These are phyloP conservation scores for Eutrema heterophyllum DNA, from an alignment of 345 rosid species.

Conservation along the genomic window DNA sequence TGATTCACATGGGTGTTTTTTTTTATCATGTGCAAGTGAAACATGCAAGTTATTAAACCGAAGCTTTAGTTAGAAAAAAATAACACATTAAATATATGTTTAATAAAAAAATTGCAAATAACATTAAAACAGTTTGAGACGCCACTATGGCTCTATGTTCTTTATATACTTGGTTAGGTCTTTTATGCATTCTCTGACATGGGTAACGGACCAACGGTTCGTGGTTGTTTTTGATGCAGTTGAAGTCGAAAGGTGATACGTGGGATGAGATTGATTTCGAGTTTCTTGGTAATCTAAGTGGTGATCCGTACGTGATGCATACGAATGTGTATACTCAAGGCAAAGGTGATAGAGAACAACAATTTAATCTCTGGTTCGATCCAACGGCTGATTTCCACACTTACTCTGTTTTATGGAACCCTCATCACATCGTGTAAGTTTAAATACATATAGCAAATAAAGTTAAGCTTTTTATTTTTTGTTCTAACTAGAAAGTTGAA, in stretches of 20 bases:
- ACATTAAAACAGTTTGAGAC: too few relatives aligned
- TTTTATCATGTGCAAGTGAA: neutral
- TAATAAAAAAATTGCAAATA: too few relatives aligned
- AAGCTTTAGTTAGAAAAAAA: too few relatives aligned
- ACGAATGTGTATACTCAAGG: constrained; percentile 65
- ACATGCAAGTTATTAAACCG: neutral
- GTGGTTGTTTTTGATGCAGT: constrained; percentile 31
- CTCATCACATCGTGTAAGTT: constrained; percentile 47
- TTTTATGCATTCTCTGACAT: neutral
- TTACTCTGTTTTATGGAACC: constrained; percentile 67
- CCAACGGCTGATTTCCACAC: constrained; percentile 70
- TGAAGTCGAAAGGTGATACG: constrained; percentile 47
- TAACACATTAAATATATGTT: too few relatives aligned
- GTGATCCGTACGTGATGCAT: constrained; percentile 59
- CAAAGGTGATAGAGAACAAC: constrained; percentile 69
- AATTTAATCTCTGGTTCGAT: constrained; percentile 68
- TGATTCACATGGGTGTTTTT: neutral
- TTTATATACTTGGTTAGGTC: neutral
- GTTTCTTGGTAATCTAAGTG: constrained; percentile 68
- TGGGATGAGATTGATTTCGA: constrained; percentile 81
- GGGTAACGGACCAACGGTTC: neutral
- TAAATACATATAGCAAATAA: neutral
- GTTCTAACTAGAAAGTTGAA: neutral
- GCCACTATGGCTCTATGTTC: too few relatives aligned
- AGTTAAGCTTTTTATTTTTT: neutral